These are phyloP conservation scores for Penicillium sp. DNA, from an alignment of 2,329 filamentous ascomycete species.

Conservation along the genomic window DNA sequence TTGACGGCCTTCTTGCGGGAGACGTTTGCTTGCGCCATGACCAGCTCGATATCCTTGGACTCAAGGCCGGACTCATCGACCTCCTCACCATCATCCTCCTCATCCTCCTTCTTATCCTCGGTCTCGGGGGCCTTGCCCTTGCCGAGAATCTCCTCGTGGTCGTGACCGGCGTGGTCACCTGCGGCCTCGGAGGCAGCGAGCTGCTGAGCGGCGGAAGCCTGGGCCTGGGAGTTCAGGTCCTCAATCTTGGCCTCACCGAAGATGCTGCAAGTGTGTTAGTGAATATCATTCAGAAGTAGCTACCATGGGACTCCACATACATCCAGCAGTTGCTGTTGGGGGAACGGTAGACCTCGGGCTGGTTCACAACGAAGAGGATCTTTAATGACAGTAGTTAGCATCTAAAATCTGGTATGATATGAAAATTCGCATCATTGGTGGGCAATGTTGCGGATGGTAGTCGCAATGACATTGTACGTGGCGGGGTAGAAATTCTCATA, in stretches of 20 bases:
- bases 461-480: neutral
- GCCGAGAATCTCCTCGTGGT: slow-evolving; percentile 46
- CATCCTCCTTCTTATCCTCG: slow-evolving; percentile 67
- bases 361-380: slow-evolving; percentile 99
- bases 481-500: slow-evolving; percentile 6
- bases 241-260: slow-evolving; percentile 99
- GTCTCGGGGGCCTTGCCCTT: slow-evolving; percentile 68
- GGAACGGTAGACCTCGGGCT: slow-evolving; percentile 99
- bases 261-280: slow-evolving; percentile 62
- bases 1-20: slow-evolving; percentile 98
- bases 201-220: slow-evolving; percentile 93
- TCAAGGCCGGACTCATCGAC: slow-evolving; percentile 92
- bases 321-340: slow-evolving; percentile 99
- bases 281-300: neutral
- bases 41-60: slow-evolving; percentile 98
- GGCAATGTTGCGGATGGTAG: neutral
- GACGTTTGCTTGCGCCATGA: slow-evolving; percentile 96
- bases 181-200: slow-evolving; percentile 72
- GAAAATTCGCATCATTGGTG: neutral
- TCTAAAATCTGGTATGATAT: slow-evolving; percentile 1
- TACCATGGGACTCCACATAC: slow-evolving; percentile 57
- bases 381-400: slow-evolving; percentile 42
- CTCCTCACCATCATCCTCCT: slow-evolving; percentile 92
- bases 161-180: slow-evolving; percentile 61
- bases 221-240: slow-evolving; percentile 97